Conservation (phyloP, 345 rosid species). For the Jatropha curcas region DNA sequence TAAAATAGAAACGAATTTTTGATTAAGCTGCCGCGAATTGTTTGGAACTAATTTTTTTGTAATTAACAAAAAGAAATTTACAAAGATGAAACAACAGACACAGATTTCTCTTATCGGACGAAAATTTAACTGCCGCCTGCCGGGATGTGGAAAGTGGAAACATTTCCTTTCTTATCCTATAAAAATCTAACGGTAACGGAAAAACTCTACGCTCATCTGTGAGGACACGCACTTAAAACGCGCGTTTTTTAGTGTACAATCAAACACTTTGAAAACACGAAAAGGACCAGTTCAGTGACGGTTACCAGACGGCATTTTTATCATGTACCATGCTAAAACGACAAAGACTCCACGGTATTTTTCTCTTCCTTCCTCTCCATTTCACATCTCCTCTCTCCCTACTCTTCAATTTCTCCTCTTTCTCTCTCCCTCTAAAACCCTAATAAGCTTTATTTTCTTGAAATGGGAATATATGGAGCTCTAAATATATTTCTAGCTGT, state of each 20-base stretch:
- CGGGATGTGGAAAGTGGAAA: no score
- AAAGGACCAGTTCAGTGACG: constrained; percentile 31
- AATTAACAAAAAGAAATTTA: no score
- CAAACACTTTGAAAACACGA: not conserved
- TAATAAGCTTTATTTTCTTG: constrained; percentile 2
- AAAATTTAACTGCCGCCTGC: no score
- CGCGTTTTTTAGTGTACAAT: not conserved
- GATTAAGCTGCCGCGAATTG: no score
- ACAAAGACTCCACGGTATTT: constrained; percentile 15
- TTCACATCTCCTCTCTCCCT: not conserved
- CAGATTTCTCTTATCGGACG: no score
- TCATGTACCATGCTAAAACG: constrained; percentile 30
- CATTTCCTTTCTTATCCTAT: no score
- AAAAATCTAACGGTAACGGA: no score
- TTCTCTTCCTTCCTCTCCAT: not conserved
- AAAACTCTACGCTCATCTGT: no score
- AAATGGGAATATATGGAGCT: constrained; percentile 18
- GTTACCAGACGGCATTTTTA: constrained; percentile 36
- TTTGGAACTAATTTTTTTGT: no score
- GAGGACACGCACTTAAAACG: not conserved
- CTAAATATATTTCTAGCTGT: constrained; percentile 21
- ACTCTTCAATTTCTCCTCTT: constrained; percentile 4
- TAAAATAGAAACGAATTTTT: no score
- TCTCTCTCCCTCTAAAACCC: constrained; percentile 21
- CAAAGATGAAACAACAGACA: no score